These are phyloP conservation scores for Aspergillus cristatus DNA, from an alignment of 495 filamentous ascomycete genomes.

Conservation along the genomic window DNA sequence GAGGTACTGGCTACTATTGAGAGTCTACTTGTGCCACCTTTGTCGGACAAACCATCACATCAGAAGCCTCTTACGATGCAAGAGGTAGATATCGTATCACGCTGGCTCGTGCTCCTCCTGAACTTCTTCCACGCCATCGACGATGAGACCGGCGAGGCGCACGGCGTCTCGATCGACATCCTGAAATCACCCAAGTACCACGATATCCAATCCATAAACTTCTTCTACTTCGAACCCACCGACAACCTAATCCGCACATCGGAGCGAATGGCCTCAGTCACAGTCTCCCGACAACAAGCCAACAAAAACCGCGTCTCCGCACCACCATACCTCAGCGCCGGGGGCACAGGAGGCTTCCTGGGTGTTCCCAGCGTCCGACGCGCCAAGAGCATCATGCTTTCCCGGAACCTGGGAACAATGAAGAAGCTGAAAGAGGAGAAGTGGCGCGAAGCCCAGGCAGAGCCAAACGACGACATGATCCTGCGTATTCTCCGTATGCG, in stretches of 20 bases:
- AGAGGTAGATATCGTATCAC: conserved; percentile 90
- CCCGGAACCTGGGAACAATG: conserved; percentile 93
- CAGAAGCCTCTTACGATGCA: conserved; percentile 81
- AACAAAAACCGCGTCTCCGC: conserved; percentile 63
- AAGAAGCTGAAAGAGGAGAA: conserved; percentile 91
- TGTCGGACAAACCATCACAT: conserved; percentile 89
- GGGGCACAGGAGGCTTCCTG: conserved; percentile 56
- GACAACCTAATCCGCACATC: conserved; percentile 86
- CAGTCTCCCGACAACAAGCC: conserved; percentile 64
- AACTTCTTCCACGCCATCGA: conserved; percentile 94
- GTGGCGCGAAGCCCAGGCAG: conserved; percentile 87
- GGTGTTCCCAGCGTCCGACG: conserved; percentile 61
- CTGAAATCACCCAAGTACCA: conserved; percentile 97
- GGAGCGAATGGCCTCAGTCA: conserved; percentile 89
- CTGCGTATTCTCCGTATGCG: conserved; percentile 91
- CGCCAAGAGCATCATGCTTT: conserved; percentile 91
- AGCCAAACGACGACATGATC: conserved; percentile 98
- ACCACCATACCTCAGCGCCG: conserved; percentile 50
- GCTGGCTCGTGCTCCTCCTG: conserved; percentile 86
- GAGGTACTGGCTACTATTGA: conserved; percentile 91
- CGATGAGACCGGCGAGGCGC: conserved; percentile 72
- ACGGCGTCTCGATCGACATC: conserved; percentile 82
- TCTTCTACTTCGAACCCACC: conserved; percentile 95
- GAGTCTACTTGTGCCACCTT: conserved; percentile 78
- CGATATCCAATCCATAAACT: conserved; percentile 89